A percentile compares a stretch with the other conserved stretches of the same genome.
Conservation (phyloP, 2,329 filamentous ascomycete species). For the Penicillium fuscoglaucum region DNA sequence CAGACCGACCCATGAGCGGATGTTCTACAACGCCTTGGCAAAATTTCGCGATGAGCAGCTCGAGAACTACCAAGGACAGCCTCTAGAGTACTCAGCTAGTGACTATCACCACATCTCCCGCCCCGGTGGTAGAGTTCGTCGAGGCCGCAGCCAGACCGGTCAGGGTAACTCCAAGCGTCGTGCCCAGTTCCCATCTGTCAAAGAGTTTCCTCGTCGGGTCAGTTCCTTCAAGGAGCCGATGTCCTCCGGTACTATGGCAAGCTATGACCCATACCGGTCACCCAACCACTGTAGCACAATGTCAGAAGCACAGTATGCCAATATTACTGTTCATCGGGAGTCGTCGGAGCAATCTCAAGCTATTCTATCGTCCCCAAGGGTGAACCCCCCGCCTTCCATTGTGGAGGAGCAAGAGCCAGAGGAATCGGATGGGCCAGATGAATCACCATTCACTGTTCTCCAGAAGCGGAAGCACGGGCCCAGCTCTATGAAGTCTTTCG, state of each 20-base stretch:
- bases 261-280: slow-evolving; percentile 82
- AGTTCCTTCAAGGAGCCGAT: slow-evolving; percentile 52
- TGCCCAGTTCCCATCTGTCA: slow-evolving; percentile 59
- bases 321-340: slow-evolving; percentile 66
- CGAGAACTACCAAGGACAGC: slow-evolving; percentile 77
- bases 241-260: slow-evolving; percentile 53
- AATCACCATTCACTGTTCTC: slow-evolving; percentile 35
- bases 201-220: slow-evolving; percentile 52
- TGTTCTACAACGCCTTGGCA: slow-evolving; percentile 83
- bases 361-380: slow-evolving; percentile 2
- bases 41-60: slow-evolving; percentile 81
- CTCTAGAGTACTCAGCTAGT: slow-evolving; percentile 80
- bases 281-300: slow-evolving; percentile 57
- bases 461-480: slow-evolving; percentile 34
- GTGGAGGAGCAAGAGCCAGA: slow-evolving; percentile 25
- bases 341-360: slow-evolving; percentile 16
- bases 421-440: slow-evolving; percentile 16
- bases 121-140: slow-evolving; percentile 34
- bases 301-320: slow-evolving; percentile 61
- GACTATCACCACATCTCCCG: slow-evolving; percentile 80
- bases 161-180: slow-evolving; percentile 43
- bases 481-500: slow-evolving; percentile 41
- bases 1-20: slow-evolving; percentile 84
- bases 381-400: slow-evolving; percentile 22
- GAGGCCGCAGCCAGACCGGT: slow-evolving; percentile 31